Base-by-base conservation (phyloP, 768 basidiomycete species). In the Galerina marginata region DNA sequence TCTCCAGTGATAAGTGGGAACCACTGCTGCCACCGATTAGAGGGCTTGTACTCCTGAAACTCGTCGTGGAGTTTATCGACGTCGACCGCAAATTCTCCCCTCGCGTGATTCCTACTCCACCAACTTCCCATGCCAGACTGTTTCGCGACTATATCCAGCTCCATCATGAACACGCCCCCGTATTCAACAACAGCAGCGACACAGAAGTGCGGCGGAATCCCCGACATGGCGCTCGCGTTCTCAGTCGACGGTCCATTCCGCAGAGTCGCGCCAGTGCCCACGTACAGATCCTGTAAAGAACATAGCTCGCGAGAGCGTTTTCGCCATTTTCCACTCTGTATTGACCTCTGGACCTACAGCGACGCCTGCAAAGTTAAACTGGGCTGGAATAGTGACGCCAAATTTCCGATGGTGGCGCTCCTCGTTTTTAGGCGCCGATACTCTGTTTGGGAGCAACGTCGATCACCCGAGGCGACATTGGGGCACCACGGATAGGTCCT, bases 191-290 rank as follows among this genome's bases (percentile, higher is more conserved):
- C 55, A 11, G 51, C 39, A 9, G 57, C 65, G 16, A 66, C 60
- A n/a, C 54, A 61, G 20, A 66, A 63, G 15, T 66, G 65, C 11
- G 65, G 54, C 6, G 65, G 65, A 12, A 66, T 59, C 9, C 65
- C 65, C 5, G 62, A 54, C 57, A 59, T 61, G 10, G 59, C 65
- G 38, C 65, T 57, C 0, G 54, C 15, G 37, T 66, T 66, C 16
- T 66, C 65, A n/a, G 45, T 60, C 60, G 9, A 66, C 37, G 1
- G 59, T 56, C 65, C 65, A 66, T 44, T 63, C 62, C 4, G 65
- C 65, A 2, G 62, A 54, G 29, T 66, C 65, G 25, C 49, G 54
- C 14, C 46, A n/a, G 9, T 43, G 51, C 10, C 65, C 65, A 15
- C 65, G 59, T n/a, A 59, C 43, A 16, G 65, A 61, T 3, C 65